phyloP scores from a whole-genome alignment of 1,284 basidiomycete species.

The Boletus nobilissimus region DNA sequence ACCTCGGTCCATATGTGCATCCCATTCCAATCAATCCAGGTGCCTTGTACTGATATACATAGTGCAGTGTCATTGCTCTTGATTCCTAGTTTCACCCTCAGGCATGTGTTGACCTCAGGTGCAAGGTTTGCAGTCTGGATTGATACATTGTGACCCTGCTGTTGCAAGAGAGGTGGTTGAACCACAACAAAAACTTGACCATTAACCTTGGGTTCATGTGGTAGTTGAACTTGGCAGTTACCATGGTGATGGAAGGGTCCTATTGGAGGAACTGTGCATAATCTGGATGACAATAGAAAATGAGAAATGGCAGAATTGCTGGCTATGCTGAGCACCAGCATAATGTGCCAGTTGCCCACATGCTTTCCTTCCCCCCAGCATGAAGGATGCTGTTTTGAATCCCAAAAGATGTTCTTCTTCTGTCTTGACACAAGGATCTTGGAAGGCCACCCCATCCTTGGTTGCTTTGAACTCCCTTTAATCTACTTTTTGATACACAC shows the following conservation, averaged over 20 bases:
- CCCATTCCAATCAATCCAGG: not conserved
- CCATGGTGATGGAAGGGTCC: constrained; percentile 36
- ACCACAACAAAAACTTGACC: constrained; percentile 34
- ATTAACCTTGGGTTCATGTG: constrained; percentile 11
- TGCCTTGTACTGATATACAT: constrained; percentile 5
- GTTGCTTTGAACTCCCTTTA: not conserved
- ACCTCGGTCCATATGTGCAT: not conserved
- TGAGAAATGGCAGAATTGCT: constrained; percentile 28
- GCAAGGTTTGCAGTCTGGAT: not conserved
- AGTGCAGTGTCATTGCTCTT: not conserved
- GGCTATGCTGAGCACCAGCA: constrained; percentile 23
- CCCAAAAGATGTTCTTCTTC: not conserved
- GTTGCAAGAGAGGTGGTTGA: constrained; percentile 10
- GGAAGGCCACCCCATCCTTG: not conserved
- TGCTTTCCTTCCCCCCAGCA: not conserved
- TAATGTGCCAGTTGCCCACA: constrained; percentile 10
- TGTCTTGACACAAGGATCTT: not conserved
- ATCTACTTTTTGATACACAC: too few relatives aligned
- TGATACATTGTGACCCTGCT: constrained; percentile 20
- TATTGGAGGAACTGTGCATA: constrained; percentile 39
- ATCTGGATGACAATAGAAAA: constrained; percentile 31
- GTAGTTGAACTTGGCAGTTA: constrained; percentile 35
- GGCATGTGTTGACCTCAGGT: not conserved
- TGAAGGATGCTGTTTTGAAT: not conserved
- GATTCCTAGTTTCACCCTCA: constrained; percentile 3